Evolutionary conservation across 2,329 filamentous ascomycete species (phyloP), one percentile per base, ranked within the genome.

Genomic region (Scleromitrula shiraiana): DNA sequence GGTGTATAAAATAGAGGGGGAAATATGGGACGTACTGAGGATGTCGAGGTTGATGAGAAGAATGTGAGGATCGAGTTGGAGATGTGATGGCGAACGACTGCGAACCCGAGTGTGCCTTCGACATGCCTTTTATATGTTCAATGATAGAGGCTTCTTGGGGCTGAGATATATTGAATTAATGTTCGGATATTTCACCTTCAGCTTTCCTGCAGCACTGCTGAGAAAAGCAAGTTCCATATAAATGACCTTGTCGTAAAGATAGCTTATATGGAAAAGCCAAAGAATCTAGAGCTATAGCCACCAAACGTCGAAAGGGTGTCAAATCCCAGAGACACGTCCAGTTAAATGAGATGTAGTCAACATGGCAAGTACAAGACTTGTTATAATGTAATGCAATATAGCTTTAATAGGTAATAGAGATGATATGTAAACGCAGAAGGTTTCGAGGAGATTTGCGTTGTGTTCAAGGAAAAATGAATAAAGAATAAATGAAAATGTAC

Each of bases 221-320:
- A 17, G 27, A 56, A 58, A 55, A 55, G 53, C 49, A 59, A 57
- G 52, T 51, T 38, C 17, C 23, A 24, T 53, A 56, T n/a, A n/a
- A n/a, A n/a, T n/a, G n/a, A n/a, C n/a, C n/a, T n/a, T n/a, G n/a
- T n/a, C n/a, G n/a, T n/a, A n/a, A n/a, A n/a, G n/a, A n/a, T n/a
- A n/a, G n/a, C 52, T 55, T 56, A 58, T 55, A 50, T 53, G 53
- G 50, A 38, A 48, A 40, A 45, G 44, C 32, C 48, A 33, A 29
- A 46, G 26, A 55, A 41, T 37, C 33, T 40, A 53, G 50, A 58
- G 55, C 50, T 58, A 53, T 56, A 54, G 55, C 52, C 55, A 49
- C 53, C 54, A 50, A 56, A 50, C 37, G 14, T 48, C 38, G 33
- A 36, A 17, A 24, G 33, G 38, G 23, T 23, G 45, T 42, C 45